phyloP scores from a whole-genome alignment of 176 grass and related monocot genomes.

The Saccharum spontaneum region DNA sequence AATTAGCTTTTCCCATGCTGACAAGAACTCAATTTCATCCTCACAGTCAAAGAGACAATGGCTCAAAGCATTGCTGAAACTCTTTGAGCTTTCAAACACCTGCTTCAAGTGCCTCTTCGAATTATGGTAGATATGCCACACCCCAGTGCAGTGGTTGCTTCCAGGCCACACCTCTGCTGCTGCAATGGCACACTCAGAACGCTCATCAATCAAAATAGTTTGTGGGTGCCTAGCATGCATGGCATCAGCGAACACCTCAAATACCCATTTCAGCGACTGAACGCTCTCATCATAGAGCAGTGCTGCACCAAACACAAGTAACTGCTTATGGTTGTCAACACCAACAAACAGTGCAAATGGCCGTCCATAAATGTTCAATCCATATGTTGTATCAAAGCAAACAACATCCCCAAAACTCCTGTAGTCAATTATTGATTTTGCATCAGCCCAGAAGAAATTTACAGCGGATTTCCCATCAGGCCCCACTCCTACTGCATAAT shows the following conservation, averaged over 20 bases:
- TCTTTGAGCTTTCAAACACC: conserved; percentile 67
- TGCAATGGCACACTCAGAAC: conserved; percentile 50
- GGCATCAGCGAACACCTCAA: conserved; percentile 67
- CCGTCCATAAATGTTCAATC: conserved; percentile 62
- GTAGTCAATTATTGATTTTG: conserved; percentile 76
- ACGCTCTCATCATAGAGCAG: conserved; percentile 71
- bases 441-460: conserved; percentile 93
- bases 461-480: conserved; percentile 49
- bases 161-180: conserved; percentile 64
- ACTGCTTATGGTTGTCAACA: conserved; percentile 65
- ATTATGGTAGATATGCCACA: conserved; percentile 83
- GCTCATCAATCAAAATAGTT: conserved; percentile 60
- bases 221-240: conserved; percentile 65
- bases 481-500: conserved; percentile 58
- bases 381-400: conserved; percentile 83
- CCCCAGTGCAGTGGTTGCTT: conserved; percentile 49
- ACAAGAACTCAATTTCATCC: conserved; percentile 73
- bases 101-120: conserved; percentile 67
- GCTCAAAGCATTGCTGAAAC: conserved; percentile 74
- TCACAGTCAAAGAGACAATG: conserved; percentile 83
- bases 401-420: conserved; percentile 83
- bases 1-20: conserved; percentile 67
- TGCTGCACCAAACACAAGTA: conserved; percentile 72
- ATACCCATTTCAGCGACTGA: conserved; percentile 68
- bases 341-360: conserved; percentile 76